Base-by-base conservation (phyloP, 257 asterid genomes). In the Solanum chaucha region DNA sequence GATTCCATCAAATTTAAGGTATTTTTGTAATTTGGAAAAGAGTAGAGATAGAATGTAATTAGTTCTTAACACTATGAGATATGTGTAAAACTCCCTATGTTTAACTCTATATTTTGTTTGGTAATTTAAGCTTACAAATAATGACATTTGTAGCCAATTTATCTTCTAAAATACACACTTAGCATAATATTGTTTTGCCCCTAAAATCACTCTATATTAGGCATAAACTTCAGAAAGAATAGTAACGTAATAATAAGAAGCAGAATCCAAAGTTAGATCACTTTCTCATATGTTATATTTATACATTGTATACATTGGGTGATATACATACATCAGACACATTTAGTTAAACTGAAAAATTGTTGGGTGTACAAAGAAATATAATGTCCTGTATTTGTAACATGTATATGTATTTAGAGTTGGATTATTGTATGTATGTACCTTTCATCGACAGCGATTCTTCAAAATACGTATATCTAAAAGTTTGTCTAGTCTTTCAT, bases 121-220 rank as follows among this genome's bases (percentile, higher is more conserved):
- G n/a, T n/a, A n/a, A n/a, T n/a, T n/a, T n/a, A n/a, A n/a, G n/a
- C n/a, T n/a, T n/a, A n/a, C n/a, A n/a, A n/a, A n/a, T n/a, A n/a
- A n/a, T n/a, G n/a, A n/a, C n/a, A n/a, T n/a, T n/a, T n/a, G n/a
- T n/a, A n/a, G n/a, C n/a, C n/a, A n/a, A n/a, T n/a, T n/a, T n/a
- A n/a, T n/a, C n/a, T n/a, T n/a, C n/a, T n/a, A n/a, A n/a, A n/a
- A n/a, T n/a, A n/a, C n/a, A n/a, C n/a, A n/a, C n/a, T n/a, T n/a
- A n/a, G n/a, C n/a, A n/a, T n/a, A n/a, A n/a, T 6, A 6, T 6
- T 19, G 32, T 38, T 5, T 6, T 7, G 0, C 24, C 24, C 11
- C 11, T 19, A 19, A 55, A 58, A 58, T 58, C 24, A 58, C 65
- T 7, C 65, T 58, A 20, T 58, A 58, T 58, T 19, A 58, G 24